Conservation (phyloP, 2,329 filamentous ascomycete genomes). For the Pseudogymnoascus destructans region DNA sequence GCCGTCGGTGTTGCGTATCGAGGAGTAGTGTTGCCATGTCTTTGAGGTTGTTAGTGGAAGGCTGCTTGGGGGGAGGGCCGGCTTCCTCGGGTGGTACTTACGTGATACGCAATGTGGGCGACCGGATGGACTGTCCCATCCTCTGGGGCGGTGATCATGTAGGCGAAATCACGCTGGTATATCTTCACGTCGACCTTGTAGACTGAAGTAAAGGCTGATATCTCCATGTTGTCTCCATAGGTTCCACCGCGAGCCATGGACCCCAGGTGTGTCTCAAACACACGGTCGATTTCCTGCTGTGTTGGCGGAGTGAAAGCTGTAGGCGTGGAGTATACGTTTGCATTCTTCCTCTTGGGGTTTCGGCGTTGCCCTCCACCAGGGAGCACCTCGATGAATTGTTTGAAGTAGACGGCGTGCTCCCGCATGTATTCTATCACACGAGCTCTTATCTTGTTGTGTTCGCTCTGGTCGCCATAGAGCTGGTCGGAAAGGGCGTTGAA, state of each 20-base stretch:
- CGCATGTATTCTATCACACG: conserved; percentile 49
- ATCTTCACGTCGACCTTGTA: conserved; percentile 50
- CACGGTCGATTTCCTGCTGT: conserved; percentile 37
- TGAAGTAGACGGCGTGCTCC: conserved; percentile 46
- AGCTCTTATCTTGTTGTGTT: conserved; percentile 44
- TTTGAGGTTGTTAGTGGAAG: conserved; percentile 23
- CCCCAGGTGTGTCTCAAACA: conserved; percentile 42
- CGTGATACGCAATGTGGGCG: conserved; percentile 50
- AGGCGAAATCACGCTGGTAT: conserved; percentile 41
- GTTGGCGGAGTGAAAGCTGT: conserved; percentile 37
- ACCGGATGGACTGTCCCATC: conserved; percentile 26
- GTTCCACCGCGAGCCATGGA: conserved; percentile 46
- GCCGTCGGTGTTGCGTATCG: conserved; percentile 46
- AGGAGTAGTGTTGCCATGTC: conserved; percentile 55
- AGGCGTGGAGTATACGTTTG: conserved; percentile 33
- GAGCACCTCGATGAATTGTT: conserved; percentile 46
- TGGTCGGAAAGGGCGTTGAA: conserved; percentile 57
- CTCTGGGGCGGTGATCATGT: conserved; percentile 33
- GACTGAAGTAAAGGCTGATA: conserved; percentile 50
- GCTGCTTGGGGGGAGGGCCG: conserved; percentile 15
- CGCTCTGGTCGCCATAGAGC: conserved; percentile 46
- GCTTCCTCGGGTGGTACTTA: conserved; percentile 29
- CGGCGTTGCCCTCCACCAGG: conserved; percentile 41
- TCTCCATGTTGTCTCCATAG: conserved; percentile 55
- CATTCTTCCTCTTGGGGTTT: conserved; percentile 40